Evolutionary conservation across 2,329 filamentous ascomycete genomes (phyloP).

Genomic region (Colletotrichum falcatum): DNA sequence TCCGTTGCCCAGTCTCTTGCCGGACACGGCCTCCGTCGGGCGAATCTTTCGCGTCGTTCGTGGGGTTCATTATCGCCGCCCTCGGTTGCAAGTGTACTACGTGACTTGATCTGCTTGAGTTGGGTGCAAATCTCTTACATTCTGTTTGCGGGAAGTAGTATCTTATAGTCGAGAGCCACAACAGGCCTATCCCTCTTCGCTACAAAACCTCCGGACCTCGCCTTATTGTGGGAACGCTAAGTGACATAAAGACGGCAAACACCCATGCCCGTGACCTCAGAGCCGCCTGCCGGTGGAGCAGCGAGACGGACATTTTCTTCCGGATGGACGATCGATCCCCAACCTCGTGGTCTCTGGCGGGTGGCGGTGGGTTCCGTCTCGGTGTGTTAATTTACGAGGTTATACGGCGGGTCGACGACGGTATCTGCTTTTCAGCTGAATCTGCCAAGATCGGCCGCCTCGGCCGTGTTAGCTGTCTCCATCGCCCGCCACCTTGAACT

Average conservation of each 20-base stretch:
- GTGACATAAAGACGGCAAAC: conserved; percentile 4
- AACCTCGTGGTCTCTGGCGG: background rate
- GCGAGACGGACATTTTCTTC: conserved; percentile 18
- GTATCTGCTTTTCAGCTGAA: background rate
- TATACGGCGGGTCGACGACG: conserved; percentile 21
- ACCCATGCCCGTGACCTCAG: conserved; percentile 13
- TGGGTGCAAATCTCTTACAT: background rate
- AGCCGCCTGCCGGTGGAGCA: background rate
- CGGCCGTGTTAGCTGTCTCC: background rate
- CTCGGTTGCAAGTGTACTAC: no score
- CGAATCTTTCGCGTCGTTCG: background rate
- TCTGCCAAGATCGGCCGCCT: background rate
- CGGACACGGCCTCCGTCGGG: background rate
- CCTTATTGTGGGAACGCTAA: background rate
- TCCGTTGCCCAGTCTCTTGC: background rate
- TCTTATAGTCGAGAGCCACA: background rate
- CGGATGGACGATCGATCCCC: conserved; percentile 3
- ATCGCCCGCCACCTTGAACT: background rate
- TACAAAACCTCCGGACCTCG: background rate
- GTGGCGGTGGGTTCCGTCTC: background rate
- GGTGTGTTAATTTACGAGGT: background rate
- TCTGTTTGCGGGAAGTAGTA: background rate
- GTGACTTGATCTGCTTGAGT: no score
- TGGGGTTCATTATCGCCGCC: background rate
- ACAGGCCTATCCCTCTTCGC: background rate